Evolutionary conservation across 129 eudicot species (phyloP), one percentile per base, ranked within the genome.

Genomic region (Tagetes patula): DNA sequence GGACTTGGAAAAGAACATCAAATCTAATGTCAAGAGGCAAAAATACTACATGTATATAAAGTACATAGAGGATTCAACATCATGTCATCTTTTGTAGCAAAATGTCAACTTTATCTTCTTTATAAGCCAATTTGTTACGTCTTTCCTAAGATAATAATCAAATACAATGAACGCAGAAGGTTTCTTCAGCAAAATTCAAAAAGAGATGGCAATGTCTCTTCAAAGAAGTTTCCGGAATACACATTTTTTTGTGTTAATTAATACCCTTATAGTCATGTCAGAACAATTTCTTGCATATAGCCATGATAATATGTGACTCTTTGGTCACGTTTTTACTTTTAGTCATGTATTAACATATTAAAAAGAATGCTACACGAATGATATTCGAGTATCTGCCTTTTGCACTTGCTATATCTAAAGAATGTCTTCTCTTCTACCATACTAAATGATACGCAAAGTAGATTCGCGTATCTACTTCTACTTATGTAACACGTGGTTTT

Each of bases 71-170:
- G 13, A 48, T 46, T 60, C 48, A 40, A 60, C 70, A 59, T 50
- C 63, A 20, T 20, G 27, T 20, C 27, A 20, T 20, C 27, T 20
- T 20, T 20, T 20, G 60, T 53, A 53, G 33, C 60, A 20, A 53
- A 61, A 61, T 37, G 47, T 60, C 14, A 73, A 3, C 43, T 43
- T 31, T n/a, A 32, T 60, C 59, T 60, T 73, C 48, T 49, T 49
- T 48, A 20, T 40, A 70, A n/a, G 46, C 11, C 11, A 20, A 14
- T 50, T 58, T 58, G 37, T 48, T 69, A 50, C 0, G 12, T 10
- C 48, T 68, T 10, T 32, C 61, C 3, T 54, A 11, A 20, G 36
- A 27, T 27, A 6, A 54, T 54, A 54, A 27, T 54, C 34, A 6
- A 54, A 50, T 2, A 6, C 50, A 33, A 71, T 12, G 42, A 30